A percentile compares a stretch with the other conserved stretches of the same genome.
These are phyloP conservation scores for Lasiodiplodia theobromae DNA, from an alignment of 2,329 filamentous ascomycete genomes.

Conservation along the genomic window DNA sequence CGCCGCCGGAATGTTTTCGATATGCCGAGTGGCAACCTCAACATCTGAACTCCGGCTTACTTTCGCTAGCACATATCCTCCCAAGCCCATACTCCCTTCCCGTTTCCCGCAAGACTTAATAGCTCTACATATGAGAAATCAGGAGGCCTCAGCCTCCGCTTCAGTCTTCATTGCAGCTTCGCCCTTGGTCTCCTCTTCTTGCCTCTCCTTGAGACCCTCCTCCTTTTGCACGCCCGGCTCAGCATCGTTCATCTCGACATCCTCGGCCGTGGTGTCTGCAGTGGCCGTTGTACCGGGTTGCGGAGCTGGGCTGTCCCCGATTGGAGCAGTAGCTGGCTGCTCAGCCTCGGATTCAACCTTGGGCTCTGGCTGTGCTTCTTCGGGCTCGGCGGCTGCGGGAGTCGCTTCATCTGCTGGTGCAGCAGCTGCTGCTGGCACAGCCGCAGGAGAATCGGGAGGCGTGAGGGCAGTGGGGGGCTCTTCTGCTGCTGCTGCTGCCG, in stretches of 20 bases:
- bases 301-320: background rate
- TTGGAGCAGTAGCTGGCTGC: constrained; percentile 5
- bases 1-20: background rate
- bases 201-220: constrained; percentile 22
- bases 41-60: constrained; percentile 2
- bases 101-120: background rate
- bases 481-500: constrained; percentile 1
- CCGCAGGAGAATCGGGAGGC: constrained; percentile 26
- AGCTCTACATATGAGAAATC: background rate
- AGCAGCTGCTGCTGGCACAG: background rate
- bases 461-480: constrained; percentile 22
- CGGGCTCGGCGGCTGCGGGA: constrained; percentile 9
- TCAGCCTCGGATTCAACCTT: background rate
- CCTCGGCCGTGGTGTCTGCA: constrained; percentile 23
- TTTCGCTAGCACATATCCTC: constrained; percentile 7
- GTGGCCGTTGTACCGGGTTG: constrained; percentile 5
- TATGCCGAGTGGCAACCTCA: background rate
- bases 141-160: constrained; percentile 5
- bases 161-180: constrained; percentile 5
- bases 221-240: constrained; percentile 25
- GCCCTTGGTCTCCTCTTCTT: constrained; percentile 23
- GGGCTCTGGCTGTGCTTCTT: background rate
- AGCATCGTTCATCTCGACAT: constrained; percentile 29
- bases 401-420: background rate
- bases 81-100: constrained; percentile 8